Base-by-base conservation (phyloP, 495 filamentous ascomycete genomes). In the Penicillium herquei region DNA sequence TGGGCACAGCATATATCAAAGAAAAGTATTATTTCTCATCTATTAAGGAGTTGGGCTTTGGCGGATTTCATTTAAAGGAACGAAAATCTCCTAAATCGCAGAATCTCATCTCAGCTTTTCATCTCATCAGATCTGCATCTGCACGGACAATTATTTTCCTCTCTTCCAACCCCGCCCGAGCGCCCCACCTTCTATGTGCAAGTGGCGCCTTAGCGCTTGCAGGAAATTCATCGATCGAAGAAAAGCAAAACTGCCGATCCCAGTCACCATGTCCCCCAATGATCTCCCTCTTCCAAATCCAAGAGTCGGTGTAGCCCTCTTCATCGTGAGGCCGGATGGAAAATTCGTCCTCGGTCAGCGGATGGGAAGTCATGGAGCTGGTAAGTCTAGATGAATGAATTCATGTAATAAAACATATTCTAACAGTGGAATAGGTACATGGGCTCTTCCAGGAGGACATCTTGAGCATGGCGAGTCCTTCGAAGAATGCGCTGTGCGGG, bases 381-480 rank as follows among this genome's bases (percentile, higher is more conserved):
- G 73, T 73, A 47, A 43, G 59, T 56, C 21, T 9, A 34, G 8
- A 14, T 12, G n/a, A 9, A 21, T 11, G 16, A 3, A 47, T 33
- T 16, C 37, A 43, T 39, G 11, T 14, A 10, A 33, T 34, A 33
- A 34, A 37, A 54, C 10, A 16, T n/a, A n/a, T n/a, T n/a, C n/a
- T n/a, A n/a, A n/a, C 7, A 44, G 33, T 39, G 11, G 3, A 32
- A 7, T 26, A 65, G 87, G 82, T 2, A 81, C 82, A 7, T 85
- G 75, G 75, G 82, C 81, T 30, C 75, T 86, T 13, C 85, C 87
- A 4, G 87, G 87, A 42, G 87, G 87, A 4, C 87, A 90, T 49
- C 80, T 89, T 11, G 86, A 90, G 39, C 76, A 79, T 52, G 82
- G 82, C 41, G 87, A 90, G 61, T 69, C 70, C 2, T 76, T 78